Conservation (phyloP, 2,329 filamentous ascomycete species). For the Pseudogymnoascus verrucosus region DNA sequence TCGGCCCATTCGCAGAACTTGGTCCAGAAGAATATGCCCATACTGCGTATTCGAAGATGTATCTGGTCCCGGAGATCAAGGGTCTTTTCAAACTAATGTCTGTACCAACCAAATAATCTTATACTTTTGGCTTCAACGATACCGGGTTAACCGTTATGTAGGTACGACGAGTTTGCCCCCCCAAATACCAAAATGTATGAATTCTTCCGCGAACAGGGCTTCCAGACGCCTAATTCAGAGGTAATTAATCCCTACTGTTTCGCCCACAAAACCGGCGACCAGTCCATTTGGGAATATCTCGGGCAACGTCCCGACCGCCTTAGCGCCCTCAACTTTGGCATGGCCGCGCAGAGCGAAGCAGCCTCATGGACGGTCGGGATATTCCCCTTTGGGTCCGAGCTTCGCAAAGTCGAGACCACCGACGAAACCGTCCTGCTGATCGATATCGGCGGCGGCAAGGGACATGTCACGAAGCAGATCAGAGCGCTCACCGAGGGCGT, state of each 20-base stretch:
- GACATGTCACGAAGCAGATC: conserved; percentile 15
- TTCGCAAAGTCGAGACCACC: conserved; percentile 16
- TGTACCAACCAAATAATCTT: neutral
- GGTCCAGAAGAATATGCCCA: conserved; percentile 19
- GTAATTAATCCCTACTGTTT: conserved; percentile 23
- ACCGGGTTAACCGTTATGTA: neutral
- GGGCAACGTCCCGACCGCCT: conserved; percentile 21
- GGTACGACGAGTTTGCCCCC: conserved; percentile 19
- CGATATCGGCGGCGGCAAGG: conserved; percentile 16
- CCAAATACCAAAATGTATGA: conserved; percentile 17
- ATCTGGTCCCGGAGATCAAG: conserved; percentile 15
- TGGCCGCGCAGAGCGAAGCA: conserved; percentile 17
- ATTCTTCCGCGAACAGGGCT: conserved; percentile 20
- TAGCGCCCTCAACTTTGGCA: conserved; percentile 23
- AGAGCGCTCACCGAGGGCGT: conserved; percentile 5
- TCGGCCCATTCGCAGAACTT: conserved; percentile 18
- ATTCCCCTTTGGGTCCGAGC: conserved; percentile 20
- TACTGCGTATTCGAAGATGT: conserved; percentile 19
- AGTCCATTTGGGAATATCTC: conserved; percentile 24
- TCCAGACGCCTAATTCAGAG: conserved; percentile 17
- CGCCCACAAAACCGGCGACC: conserved; percentile 19
- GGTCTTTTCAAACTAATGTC: conserved; percentile 19
- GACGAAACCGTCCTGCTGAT: conserved; percentile 21
- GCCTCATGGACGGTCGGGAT: conserved; percentile 13
- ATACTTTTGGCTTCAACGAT: neutral